Base-by-base conservation (phyloP, 2,329 filamentous ascomycete genomes). In the Neophaeococcomyces aloes region DNA sequence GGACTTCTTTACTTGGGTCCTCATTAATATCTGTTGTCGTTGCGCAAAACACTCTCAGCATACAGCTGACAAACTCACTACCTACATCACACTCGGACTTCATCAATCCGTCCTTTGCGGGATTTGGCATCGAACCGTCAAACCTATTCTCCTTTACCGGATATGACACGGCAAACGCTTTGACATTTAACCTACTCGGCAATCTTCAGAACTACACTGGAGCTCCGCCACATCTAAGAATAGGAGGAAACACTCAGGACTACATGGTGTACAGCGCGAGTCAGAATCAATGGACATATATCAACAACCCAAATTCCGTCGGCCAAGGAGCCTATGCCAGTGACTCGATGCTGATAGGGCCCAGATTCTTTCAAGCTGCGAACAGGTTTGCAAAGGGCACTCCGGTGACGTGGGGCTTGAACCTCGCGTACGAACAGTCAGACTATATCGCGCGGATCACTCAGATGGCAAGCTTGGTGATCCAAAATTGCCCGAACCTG, bases 81-180 rank as follows among this genome's bases (percentile, higher is more conserved):
- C 49, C 19, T 4, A n/a, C 27, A 18, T 51, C 46, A 34, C 49
- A 45, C 17, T 55, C 52, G 14, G 38, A 47, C 13, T 33, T 53
- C 21, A 51, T 72, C 45, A 58, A 63, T 52, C 62, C 65, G 7
- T 67, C 66, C 1, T 72, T 66, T 51, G 69, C 67, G 7, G 69
- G 69, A 45, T 70, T 72, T 46, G 69, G 70, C 34, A 72, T 73
- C 48, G 70, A 74, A 58, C 65, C 70, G 19, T 71, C 68, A 15
- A 72, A 72, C 48, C 60, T 74, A 6, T 72, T 68, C 57, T 69
- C 69, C 39, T 74, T 70, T 55, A 70, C 67, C 10, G 70, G 70
- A 44, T 55, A 55, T 27, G 60, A 59, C 15, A 45, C 57, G 4
- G 50, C 65, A 14, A 74, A 74, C 52, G 34, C 56, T 7, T 54